phyloP scores from a whole-genome alignment of 2,329 filamentous ascomycete genomes.

The Calonectria multiphialidica region DNA sequence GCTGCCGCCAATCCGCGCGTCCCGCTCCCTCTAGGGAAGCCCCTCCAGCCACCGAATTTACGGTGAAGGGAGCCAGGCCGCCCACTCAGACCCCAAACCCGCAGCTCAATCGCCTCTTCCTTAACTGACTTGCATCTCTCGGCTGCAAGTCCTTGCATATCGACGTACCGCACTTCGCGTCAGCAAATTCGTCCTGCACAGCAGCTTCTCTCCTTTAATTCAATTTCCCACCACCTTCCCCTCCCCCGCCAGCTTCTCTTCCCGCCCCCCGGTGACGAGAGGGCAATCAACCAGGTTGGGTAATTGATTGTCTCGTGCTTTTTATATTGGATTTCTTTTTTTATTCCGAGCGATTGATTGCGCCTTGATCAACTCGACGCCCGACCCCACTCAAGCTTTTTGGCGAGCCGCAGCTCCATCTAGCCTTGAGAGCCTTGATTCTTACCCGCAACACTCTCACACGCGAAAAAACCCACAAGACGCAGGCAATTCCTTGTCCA shows the following conservation, averaged over 20 bases:
- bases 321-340: not conserved
- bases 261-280: not conserved
- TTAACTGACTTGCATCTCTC: conserved; percentile 21
- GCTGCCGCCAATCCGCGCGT: not conserved
- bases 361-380: not conserved
- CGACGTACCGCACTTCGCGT: conserved; percentile 16
- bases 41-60: conserved; percentile 48
- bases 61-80: conserved; percentile 33
- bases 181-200: not conserved
- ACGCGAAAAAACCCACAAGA: not conserved
- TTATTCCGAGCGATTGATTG: not conserved
- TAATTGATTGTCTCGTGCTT: not conserved
- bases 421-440: not conserved
- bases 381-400: not conserved
- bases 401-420: conserved; percentile 2
- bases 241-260: not conserved
- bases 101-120: conserved; percentile 2
- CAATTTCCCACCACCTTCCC: not conserved
- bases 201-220: not conserved
- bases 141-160: conserved; percentile 14
- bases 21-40: not conserved
- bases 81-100: conserved; percentile 1
- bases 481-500: not conserved
- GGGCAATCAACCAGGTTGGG: not conserved
- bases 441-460: not conserved